These are phyloP conservation scores for Vaccinium corymbosum DNA, from an alignment of 148 eudicot genomes.

Conservation along the genomic window DNA sequence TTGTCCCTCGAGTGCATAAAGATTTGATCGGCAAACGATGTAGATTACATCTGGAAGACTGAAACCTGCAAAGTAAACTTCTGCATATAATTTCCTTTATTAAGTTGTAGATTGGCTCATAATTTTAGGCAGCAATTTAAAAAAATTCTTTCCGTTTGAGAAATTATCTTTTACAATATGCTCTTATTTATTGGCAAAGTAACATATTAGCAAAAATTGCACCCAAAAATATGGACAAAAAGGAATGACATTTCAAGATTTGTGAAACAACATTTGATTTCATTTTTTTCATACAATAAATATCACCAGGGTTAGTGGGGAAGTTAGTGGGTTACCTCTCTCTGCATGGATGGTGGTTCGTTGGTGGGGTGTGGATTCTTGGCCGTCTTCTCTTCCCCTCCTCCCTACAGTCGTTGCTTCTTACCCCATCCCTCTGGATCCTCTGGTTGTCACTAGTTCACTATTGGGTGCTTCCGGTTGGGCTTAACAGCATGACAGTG, in stretches of 20 bases:
- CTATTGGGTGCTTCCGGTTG: too few species aligned
- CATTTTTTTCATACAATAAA: too few species aligned
- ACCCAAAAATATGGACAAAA: not conserved
- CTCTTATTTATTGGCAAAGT: too few species aligned
- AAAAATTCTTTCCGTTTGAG: not conserved
- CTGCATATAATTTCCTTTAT: not conserved
- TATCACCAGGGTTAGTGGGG: too few species aligned
- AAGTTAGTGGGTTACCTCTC: too few species aligned
- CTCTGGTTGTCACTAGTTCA: too few species aligned
- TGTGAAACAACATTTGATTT: not conserved
- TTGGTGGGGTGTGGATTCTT: too few species aligned
- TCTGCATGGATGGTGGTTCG: too few species aligned
- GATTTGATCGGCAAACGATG: conserved; percentile 3
- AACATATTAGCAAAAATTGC: not conserved
- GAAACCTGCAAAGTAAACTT: not conserved
- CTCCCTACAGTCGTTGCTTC: too few species aligned
- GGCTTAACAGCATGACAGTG: too few species aligned
- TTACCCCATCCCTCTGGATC: too few species aligned
- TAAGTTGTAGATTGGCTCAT: not conserved
- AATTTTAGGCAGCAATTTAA: not conserved
- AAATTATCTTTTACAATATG: not conserved
- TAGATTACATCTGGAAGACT: not conserved
- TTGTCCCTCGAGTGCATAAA: not conserved
- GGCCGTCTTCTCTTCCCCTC: too few species aligned
- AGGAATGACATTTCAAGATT: not conserved